Conservation (phyloP, 179 eudicot species). For the Silene noctiflora region DNA sequence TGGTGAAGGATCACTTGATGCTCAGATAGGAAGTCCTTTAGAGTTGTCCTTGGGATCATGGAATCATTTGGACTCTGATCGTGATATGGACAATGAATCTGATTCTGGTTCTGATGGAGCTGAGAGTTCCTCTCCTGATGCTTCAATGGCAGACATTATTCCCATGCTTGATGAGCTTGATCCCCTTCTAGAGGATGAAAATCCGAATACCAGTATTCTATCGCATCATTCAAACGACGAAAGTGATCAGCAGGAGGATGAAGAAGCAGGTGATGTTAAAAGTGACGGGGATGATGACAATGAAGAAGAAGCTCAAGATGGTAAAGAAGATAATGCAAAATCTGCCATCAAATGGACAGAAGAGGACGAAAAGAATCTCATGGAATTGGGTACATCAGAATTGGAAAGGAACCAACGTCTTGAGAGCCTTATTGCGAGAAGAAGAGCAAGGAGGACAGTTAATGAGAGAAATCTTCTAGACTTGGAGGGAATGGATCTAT, state of each 20-base stretch:
- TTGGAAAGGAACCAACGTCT: slow-evolving; percentile 82
- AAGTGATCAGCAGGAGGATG: slow-evolving; percentile 40
- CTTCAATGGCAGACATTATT: slow-evolving; percentile 86
- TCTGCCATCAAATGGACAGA: slow-evolving; percentile 83
- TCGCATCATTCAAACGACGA: slow-evolving; percentile 57
- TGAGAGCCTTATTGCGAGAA: slow-evolving; percentile 78
- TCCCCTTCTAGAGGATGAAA: slow-evolving; percentile 67
- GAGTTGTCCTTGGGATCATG: slow-evolving; percentile 59
- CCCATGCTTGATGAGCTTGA: slow-evolving; percentile 96
- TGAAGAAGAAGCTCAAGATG: slow-evolving; percentile 44
- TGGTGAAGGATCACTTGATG: slow-evolving; percentile 46
- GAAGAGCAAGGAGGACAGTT: slow-evolving; percentile 59
- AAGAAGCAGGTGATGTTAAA: slow-evolving; percentile 42
- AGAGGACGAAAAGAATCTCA: slow-evolving; percentile 89
- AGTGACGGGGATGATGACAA: slow-evolving; percentile 53
- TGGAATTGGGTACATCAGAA: slow-evolving; percentile 85
- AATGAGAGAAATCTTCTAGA: slow-evolving; percentile 69
- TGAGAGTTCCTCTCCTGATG: slow-evolving; percentile 96
- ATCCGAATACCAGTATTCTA: slow-evolving; percentile 34
- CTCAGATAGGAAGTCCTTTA: slow-evolving; percentile 39
- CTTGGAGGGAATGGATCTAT: slow-evolving; percentile 61
- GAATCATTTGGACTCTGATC: slow-evolving; percentile 45
- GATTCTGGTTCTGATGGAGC: slow-evolving; percentile 76
- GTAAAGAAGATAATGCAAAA: slow-evolving; percentile 42
- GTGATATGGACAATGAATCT: slow-evolving; percentile 38